These are phyloP conservation scores for Pseudonitzschia delicatissima DNA, from an alignment of 108 stramenopile genomes.

Conservation along the genomic window DNA sequence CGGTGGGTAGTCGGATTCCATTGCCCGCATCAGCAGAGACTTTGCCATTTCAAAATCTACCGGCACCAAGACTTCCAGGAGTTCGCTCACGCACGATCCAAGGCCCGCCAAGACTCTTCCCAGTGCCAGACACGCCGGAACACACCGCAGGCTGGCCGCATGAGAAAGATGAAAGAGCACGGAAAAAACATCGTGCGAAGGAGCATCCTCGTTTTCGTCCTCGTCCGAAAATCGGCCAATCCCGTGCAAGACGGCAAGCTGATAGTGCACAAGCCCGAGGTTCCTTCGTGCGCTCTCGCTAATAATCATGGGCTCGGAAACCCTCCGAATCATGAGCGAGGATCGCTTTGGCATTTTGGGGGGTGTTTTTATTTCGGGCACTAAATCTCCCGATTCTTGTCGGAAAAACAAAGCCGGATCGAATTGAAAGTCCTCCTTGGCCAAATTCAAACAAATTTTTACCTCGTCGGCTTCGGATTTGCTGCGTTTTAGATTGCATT, in stretches of 20 bases:
- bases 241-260: slow-evolving; percentile 67
- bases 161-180: slow-evolving; percentile 68
- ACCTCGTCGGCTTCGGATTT: slow-evolving; percentile 65
- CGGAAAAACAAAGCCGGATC: slow-evolving; percentile 49
- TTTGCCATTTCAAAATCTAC: slow-evolving; percentile 67
- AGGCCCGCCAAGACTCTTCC: slow-evolving; percentile 61
- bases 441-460: slow-evolving; percentile 38
- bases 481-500: slow-evolving; percentile 11
- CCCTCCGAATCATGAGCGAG: slow-evolving; percentile 27
- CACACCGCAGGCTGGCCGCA: slow-evolving; percentile 53
- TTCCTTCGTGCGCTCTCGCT: slow-evolving; percentile 48
- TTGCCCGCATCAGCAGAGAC: slow-evolving; percentile 52
- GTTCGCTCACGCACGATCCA: slow-evolving; percentile 46
- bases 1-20: slow-evolving; percentile 33
- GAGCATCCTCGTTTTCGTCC: slow-evolving; percentile 28
- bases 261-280: slow-evolving; percentile 74
- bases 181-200: slow-evolving; percentile 60
- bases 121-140: slow-evolving; percentile 60
- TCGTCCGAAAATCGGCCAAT: slow-evolving; percentile 66
- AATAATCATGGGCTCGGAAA: slow-evolving; percentile 46
- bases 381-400: slow-evolving; percentile 52
- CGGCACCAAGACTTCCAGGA: slow-evolving; percentile 51
- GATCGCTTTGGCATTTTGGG: slow-evolving; percentile 14
- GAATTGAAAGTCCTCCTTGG: slow-evolving; percentile 52
- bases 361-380: background rate